Evolutionary conservation across 2,329 filamentous ascomycete species (phyloP), one percentile per base, ranked within the genome.

Genomic region (Colletotrichum sansevieriae): DNA sequence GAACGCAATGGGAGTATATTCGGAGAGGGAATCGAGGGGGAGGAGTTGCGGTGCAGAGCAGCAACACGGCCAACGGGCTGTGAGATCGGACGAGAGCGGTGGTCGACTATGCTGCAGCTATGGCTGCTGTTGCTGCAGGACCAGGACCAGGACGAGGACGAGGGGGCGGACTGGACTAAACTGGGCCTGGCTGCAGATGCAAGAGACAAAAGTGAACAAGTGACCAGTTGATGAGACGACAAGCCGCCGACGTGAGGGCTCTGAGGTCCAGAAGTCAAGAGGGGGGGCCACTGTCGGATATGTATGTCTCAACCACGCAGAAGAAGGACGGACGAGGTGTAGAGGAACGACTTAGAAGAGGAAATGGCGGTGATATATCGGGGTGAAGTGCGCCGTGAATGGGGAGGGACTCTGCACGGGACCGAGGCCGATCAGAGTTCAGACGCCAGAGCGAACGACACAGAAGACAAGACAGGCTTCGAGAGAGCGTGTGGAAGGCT

Each of bases 321-420:
- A 12, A 49, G 2, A 47, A 20, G 22, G 18, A 22, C 37, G 54
- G 39, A 37, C 25, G 18, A 51, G 61, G 22, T 18, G 54, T 47
- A 12, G 22, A 35, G 15, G 33, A 43, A n/a, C 29, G 12, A 44
- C 10, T 18, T 18, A 51, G 11, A 39, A 37, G 47, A 22, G 18
- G 18, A 68, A 49, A 54, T 58, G 54, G 61, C 65, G 55, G 61
- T 68, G 65, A 65, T 68, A 49, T 51, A 65, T 46, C 54, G 41
- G 41, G 22, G 9, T n/a, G 12, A 41, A 20, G 33, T 22, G 44
- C 25, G 56, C 41, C 44, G 25, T n/a, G 18, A 59, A 18, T 41
- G 44, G 22, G 22, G 12, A 22, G 35, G 54, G 52, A 54, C 13
- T 65, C 54, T 58, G 52, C 52, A 25, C 37, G 52, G 37, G 61